Evolutionary conservation across 78 protist species (phyloP).

Genomic region (Protostelium mycophagum): DNA sequence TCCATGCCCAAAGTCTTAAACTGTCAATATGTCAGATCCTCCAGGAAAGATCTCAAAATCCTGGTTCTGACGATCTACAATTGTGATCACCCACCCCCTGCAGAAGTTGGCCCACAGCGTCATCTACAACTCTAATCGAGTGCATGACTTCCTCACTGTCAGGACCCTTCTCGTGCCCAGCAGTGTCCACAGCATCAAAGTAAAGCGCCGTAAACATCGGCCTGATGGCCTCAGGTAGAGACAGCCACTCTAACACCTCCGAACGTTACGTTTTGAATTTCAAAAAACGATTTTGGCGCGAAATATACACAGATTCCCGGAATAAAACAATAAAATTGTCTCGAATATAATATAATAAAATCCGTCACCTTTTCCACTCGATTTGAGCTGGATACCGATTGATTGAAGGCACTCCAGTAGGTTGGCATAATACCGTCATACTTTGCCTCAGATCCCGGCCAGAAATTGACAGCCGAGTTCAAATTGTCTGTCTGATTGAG

Average conservation of each 20-base stretch:
- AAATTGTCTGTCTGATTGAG: background rate
- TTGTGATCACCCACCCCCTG: background rate
- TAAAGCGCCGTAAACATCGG: conserved; percentile 11
- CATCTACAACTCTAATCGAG: background rate
- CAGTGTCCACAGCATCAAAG: conserved; percentile 5
- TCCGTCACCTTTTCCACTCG: conserved; percentile 1
- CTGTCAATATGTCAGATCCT: background rate
- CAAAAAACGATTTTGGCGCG: too few species aligned
- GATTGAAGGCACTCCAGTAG: conserved; percentile 11
- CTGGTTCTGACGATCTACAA: background rate
- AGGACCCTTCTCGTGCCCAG: conserved; percentile 26
- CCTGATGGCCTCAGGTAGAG: background rate
- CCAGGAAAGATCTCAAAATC: background rate
- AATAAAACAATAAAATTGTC: too few species aligned
- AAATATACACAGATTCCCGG: too few species aligned
- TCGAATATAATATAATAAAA: background rate
- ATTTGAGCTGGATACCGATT: background rate
- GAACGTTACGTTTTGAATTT: too few species aligned
- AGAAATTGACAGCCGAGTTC: conserved; percentile 10
- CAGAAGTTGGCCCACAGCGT: background rate
- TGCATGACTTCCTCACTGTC: background rate
- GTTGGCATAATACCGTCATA: conserved; percentile 11
- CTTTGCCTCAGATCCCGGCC: conserved; percentile 46
- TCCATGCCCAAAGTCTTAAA: background rate
- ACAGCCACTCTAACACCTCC: conserved; percentile 15